Evolutionary conservation across 1,284 basidiomycete species (phyloP).

Genomic region (Moesziomyces aphidis): DNA sequence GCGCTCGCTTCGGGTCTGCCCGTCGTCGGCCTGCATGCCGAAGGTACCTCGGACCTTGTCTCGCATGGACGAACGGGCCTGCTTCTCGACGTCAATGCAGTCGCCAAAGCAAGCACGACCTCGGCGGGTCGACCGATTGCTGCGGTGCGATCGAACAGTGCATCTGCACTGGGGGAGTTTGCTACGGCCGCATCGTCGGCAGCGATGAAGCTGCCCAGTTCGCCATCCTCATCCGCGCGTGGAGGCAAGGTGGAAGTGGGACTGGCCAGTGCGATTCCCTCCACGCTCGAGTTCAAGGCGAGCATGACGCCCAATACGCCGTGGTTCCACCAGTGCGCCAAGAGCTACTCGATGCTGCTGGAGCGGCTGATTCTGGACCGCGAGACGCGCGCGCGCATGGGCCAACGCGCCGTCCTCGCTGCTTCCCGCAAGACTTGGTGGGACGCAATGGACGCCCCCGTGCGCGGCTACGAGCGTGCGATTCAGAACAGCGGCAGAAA

Average conservation of each 20-base stretch:
- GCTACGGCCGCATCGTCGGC: slow-evolving; percentile 28
- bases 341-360: slow-evolving; percentile 70
- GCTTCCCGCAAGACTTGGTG: slow-evolving; percentile 71
- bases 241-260: slow-evolving; percentile 12
- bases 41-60: slow-evolving; percentile 74
- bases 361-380: slow-evolving; percentile 67
- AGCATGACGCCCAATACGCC: slow-evolving; percentile 65
- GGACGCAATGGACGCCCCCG: slow-evolving; percentile 73
- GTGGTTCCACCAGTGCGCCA: slow-evolving; percentile 68
- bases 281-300: slow-evolving; percentile 60
- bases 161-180: slow-evolving; percentile 29
- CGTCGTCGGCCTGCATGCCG: slow-evolving; percentile 73
- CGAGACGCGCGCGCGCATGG: slow-evolving; percentile 69
- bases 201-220: slow-evolving; percentile 12
- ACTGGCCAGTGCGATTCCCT: slow-evolving; percentile 46
- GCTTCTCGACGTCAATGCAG: slow-evolving; percentile 62
- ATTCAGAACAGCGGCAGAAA: slow-evolving; percentile 34
- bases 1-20: slow-evolving; percentile 73
- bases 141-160: not conserved
- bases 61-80: slow-evolving; percentile 70
- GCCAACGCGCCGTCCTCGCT: slow-evolving; percentile 68
- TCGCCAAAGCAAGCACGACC: slow-evolving; percentile 23
- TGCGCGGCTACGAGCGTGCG: slow-evolving; percentile 71
- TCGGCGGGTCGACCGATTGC: not conserved
- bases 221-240: not conserved